These are phyloP conservation scores for Paecilomyces fulvus DNA, from an alignment of 2,329 filamentous ascomycete species.

Conservation along the genomic window DNA sequence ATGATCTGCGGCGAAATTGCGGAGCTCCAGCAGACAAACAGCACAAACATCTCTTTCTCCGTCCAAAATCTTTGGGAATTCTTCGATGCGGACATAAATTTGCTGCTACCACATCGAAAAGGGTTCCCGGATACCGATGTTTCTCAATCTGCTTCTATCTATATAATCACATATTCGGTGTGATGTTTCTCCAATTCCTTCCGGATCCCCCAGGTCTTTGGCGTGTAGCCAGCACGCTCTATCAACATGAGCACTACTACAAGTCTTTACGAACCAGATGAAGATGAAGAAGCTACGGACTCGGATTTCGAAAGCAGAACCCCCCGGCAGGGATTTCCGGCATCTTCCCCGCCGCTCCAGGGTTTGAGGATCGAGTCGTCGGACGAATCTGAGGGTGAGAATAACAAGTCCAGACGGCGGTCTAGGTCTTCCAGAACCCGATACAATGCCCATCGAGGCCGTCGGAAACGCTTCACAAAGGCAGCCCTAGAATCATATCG, in stretches of 20 bases:
- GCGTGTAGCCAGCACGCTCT: slow-evolving; percentile 19
- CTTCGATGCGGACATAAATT: slow-evolving; percentile 4
- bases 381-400: not conserved
- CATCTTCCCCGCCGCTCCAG: slow-evolving; percentile 10
- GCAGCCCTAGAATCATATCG: slow-evolving; percentile 45
- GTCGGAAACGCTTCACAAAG: slow-evolving; percentile 20
- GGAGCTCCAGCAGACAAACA: slow-evolving; percentile 22
- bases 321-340: slow-evolving; percentile 2
- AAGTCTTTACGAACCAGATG: slow-evolving; percentile 23
- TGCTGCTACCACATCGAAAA: not conserved
- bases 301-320: slow-evolving; percentile 10
- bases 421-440: slow-evolving; percentile 4
- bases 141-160: not conserved
- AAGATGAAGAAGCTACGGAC: slow-evolving; percentile 19
- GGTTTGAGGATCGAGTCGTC: slow-evolving; percentile 5
- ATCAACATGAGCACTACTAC: slow-evolving; percentile 30
- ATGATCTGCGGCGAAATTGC: not conserved
- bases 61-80: not conserved
- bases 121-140: not conserved
- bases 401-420: not conserved
- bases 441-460: slow-evolving; percentile 6
- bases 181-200: slow-evolving; percentile 2
- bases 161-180: not conserved
- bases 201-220: slow-evolving; percentile 2
- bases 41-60: slow-evolving; percentile 27